Conservation (phyloP, 768 basidiomycete genomes). For the Lanmaoa rubissima region DNA sequence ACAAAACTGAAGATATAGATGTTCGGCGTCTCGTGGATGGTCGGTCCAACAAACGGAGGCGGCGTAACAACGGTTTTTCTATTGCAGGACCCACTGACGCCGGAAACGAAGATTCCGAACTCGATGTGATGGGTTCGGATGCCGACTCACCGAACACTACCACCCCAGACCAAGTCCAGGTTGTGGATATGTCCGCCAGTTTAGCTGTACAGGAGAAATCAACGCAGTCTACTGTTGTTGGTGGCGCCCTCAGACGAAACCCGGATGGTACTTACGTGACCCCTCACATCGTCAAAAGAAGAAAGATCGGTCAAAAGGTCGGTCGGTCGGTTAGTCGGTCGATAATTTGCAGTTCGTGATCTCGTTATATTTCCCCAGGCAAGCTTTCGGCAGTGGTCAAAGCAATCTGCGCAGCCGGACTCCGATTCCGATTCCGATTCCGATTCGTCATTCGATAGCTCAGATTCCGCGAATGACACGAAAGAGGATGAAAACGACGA, state of each 20-base stretch:
- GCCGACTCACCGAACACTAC: slow-evolving; percentile 2
- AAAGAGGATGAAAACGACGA: slow-evolving; percentile 26
- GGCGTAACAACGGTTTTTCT: slow-evolving; percentile 33
- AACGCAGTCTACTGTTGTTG: slow-evolving; percentile 36
- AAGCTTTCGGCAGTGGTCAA: slow-evolving; percentile 53
- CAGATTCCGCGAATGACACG: slow-evolving; percentile 68
- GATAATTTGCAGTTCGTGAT: slow-evolving; percentile 1
- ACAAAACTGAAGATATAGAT: slow-evolving; percentile 58
- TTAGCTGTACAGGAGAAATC: slow-evolving; percentile 14
- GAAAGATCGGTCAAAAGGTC: slow-evolving; percentile 45
- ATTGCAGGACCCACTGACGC: slow-evolving; percentile 12
- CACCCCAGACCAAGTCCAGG: slow-evolving; percentile 1
- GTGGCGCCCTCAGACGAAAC: slow-evolving; percentile 66
- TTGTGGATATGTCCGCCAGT: slow-evolving; percentile 16
- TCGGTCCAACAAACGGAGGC: slow-evolving; percentile 48
- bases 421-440: slow-evolving; percentile 38
- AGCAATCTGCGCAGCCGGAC: slow-evolving; percentile 27
- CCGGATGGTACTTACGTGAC: slow-evolving; percentile 56
- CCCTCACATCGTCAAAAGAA: slow-evolving; percentile 47
- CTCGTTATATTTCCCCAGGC: slow-evolving; percentile 26
- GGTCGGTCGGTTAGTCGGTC: slow-evolving; percentile 34
- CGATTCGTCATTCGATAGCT: slow-evolving; percentile 74
- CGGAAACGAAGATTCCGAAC: slow-evolving; percentile 36
- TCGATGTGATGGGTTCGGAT: slow-evolving; percentile 31
- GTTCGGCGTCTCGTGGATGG: slow-evolving; percentile 53